Conservation (phyloP, 1,284 basidiomycete species). For the Cryptococcus amylolentus region DNA sequence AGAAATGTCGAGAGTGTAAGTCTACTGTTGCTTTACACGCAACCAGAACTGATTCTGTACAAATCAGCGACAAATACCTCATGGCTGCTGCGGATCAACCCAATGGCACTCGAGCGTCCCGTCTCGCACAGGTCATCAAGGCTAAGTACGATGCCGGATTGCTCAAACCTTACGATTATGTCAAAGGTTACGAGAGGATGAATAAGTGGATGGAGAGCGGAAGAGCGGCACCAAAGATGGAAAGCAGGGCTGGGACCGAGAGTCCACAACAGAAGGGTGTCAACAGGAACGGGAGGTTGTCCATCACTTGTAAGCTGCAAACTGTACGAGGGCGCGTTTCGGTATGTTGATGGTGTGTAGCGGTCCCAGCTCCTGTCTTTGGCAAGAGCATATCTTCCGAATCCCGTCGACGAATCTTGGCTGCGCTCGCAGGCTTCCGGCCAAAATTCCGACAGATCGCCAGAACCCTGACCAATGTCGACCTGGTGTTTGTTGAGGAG, state of each 20-base stretch:
- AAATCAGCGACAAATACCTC: constrained; percentile 72
- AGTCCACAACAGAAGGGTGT: constrained; percentile 13
- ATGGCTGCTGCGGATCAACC: constrained; percentile 94
- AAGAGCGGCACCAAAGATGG: constrained; percentile 47
- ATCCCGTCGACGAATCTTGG: constrained; percentile 75
- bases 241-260: constrained; percentile 20
- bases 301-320: constrained; percentile 6
- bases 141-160: constrained; percentile 96
- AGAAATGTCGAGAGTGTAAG: constrained; percentile 31
- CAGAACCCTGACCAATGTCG: constrained; percentile 84
- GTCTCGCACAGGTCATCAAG: constrained; percentile 85
- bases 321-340: background rate
- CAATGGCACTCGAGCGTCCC: constrained; percentile 82
- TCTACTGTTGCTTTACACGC: background rate
- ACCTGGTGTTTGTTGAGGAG: constrained; percentile 96
- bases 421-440: constrained; percentile 71
- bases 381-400: constrained; percentile 64
- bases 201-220: constrained; percentile 84
- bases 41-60: background rate
- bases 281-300: constrained; percentile 6
- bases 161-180: constrained; percentile 93
- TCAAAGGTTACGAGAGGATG: constrained; percentile 84
- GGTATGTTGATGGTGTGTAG: constrained; percentile 5
- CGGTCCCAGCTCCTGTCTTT: constrained; percentile 18
- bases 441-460: constrained; percentile 93